Base-by-base conservation (phyloP, 331 rosid genomes). In the Pyracantha coccinea region DNA sequence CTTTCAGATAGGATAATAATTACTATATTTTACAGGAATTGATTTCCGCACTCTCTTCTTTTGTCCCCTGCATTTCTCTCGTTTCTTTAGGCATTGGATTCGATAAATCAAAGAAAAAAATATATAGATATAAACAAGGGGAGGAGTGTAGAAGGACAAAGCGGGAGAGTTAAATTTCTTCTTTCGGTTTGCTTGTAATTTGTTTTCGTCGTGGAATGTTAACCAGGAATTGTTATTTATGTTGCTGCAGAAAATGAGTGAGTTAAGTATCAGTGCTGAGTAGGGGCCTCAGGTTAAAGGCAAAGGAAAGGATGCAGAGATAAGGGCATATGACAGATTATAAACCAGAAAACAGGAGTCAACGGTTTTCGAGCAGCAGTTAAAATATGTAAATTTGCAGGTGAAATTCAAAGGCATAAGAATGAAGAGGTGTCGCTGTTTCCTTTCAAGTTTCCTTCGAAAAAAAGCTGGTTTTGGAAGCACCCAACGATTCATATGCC, bases 211-310 rank as follows among this genome's bases (percentile, higher is more conserved):
- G 63, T 24, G 47, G 62, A 32, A 28, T 27, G 23, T 21, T 35
- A 16, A 79, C 66, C 69, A 58, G 29, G 13, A 62, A 47, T 25
- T 10, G 27, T 28, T 21, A 10, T 69, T 72, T 24, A 44, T 79
- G 72, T 85, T 62, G 80, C 89, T 82, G 91, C 88, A 78, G 41
- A 71, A 89, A 55, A 64, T 85, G 76, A 88, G 83, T 35, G 86
- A 82, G 44, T 47, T 92, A 79, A 77, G 88, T 10, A 62, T 77
- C 75, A 60, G 82, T 58, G 69, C 89, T 57, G 90, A 85, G 78
- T 80, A 82, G 53, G 38, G 33, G 23, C 19, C 55, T 3, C 32
- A 50, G 10, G 55, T 20, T 9, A 32, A 52, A 28, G 60, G 69
- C 84, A 81, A 83, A 60, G 70, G 71, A 84, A 78, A 47, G 24